Evolutionary conservation across 768 basidiomycete species (phyloP).

Genomic region (Auricularia heimuer): DNA sequence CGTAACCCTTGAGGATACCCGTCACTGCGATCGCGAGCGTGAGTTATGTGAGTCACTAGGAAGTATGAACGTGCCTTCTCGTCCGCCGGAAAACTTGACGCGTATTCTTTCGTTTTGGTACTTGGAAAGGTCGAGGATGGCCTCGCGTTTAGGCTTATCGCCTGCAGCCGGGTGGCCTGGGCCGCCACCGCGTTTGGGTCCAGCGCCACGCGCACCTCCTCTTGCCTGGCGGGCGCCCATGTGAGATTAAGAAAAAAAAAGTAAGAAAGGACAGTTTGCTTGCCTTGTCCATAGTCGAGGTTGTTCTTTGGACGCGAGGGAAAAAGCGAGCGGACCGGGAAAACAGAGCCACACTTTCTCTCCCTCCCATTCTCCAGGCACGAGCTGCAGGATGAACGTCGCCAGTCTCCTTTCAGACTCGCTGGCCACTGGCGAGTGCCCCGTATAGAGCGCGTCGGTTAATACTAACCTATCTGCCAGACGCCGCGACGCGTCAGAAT

Average conservation of each 20-base stretch:
- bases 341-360: conserved; percentile 18
- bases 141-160: conserved; percentile 82
- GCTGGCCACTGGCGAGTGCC: conserved; percentile 68
- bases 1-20: conserved; percentile 89
- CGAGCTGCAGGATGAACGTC: conserved; percentile 67
- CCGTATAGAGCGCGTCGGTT: conserved; percentile 8
- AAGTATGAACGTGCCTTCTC: conserved; percentile 57
- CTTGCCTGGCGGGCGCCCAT: conserved; percentile 53
- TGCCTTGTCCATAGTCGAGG: background rate
- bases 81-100: conserved; percentile 96
- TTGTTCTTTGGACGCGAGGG: background rate
- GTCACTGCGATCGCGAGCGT: conserved; percentile 44
- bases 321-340: background rate
- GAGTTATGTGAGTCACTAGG: background rate
- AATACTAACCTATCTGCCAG: conserved; percentile 29
- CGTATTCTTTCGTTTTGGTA: conserved; percentile 87
- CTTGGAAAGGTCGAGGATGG: conserved; percentile 90
- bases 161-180: conserved; percentile 39
- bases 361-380: conserved; percentile 10
- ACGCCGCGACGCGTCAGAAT: conserved; percentile 82
- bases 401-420: conserved; percentile 86
- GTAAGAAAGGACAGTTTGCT: conserved; percentile 15
- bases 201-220: conserved; percentile 33
- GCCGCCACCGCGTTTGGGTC: conserved; percentile 35
- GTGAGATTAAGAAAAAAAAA: conserved; percentile 25